Evolutionary conservation across 2,329 filamentous ascomycete genomes (phyloP), one percentile per base, ranked within the genome.

Genomic region (Cercospora janseana): DNA sequence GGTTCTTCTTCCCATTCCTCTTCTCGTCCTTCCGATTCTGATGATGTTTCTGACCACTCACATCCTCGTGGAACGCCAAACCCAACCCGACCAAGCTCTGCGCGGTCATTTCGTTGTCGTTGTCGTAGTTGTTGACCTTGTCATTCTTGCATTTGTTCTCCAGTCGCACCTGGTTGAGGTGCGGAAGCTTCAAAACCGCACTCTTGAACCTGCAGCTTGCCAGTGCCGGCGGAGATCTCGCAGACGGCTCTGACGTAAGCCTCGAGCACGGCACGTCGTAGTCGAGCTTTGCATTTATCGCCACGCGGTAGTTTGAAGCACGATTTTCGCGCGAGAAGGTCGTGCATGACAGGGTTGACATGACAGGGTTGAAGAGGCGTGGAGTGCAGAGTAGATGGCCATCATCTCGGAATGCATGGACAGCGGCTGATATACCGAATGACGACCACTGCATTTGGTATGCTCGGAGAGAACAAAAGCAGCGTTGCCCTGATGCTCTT

Each of bases 351-450:
- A 72, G n/a, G n/a, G n/a, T n/a, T n/a, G n/a, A n/a, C 69, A 70
- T 43, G 72, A 70, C 61, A 72, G 59, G 40, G 69, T 71, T 57
- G 67, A 71, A 44, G 72, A 75, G 44, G 72, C 67, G 31, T 70
- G 66, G 45, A 78, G 70, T 34, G 75, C 75, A 21, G 72, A 73
- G 59, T 75, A 72, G 60, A 80, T 76, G 21, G 76, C 76, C 74
- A 78, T 78, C 75, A 79, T 79, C 68, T 79, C 76, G 3, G 73
- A 73, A 58, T 79, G 76, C 74, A 79, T 77, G 12, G 70, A 75
- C 13, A 79, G 66, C 7, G 71, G 69, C 23, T 66, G 66, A 55
- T 75, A 75, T 46, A 69, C 66, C 24, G 67, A 62, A 47, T 67
- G 66, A 13, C 70, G 70, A 27, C 65, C 65, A 34, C 66, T 63